phyloP scores from a whole-genome alignment of 176 grass and related monocot species.

The Pontederia crassipes region DNA sequence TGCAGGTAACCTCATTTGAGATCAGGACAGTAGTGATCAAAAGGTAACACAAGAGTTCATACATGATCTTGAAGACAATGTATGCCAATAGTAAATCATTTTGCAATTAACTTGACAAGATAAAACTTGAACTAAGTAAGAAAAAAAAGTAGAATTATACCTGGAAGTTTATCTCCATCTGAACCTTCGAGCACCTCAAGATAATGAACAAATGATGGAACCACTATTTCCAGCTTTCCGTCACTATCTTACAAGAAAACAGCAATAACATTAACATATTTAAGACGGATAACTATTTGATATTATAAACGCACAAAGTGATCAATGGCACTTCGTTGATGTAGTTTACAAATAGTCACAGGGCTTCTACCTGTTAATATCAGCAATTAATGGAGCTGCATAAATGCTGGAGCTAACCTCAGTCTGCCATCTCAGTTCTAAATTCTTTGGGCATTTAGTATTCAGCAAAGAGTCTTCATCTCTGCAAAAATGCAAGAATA shows the following conservation, averaged over 20 bases:
- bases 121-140: slow-evolving; percentile 12
- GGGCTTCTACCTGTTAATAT: slow-evolving; percentile 78
- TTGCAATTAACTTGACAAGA: background rate
- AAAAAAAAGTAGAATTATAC: slow-evolving; percentile 26
- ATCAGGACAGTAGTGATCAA: background rate
- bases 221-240: slow-evolving; percentile 86
- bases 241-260: slow-evolving; percentile 46
- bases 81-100: background rate
- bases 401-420: slow-evolving; percentile 99
- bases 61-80: no score
- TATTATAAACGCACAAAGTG: no score
- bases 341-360: slow-evolving; percentile 4
- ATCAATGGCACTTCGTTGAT: no score
- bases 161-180: slow-evolving; percentile 93
- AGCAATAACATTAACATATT: slow-evolving; percentile 7
- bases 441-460: slow-evolving; percentile 65
- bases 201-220: slow-evolving; percentile 95
- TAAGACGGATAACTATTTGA: background rate
- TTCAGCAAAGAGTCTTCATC: slow-evolving; percentile 86
- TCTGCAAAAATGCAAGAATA: slow-evolving; percentile 27
- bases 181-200: slow-evolving; percentile 95
- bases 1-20: background rate
- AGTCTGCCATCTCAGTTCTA: slow-evolving; percentile 94
- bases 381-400: slow-evolving; percentile 79
- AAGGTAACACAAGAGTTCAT: background rate